Evolutionary conservation across 805 yeast species (phyloP), one percentile per base, ranked within the genome.

Genomic region (Yamadazyma akitaensis): DNA sequence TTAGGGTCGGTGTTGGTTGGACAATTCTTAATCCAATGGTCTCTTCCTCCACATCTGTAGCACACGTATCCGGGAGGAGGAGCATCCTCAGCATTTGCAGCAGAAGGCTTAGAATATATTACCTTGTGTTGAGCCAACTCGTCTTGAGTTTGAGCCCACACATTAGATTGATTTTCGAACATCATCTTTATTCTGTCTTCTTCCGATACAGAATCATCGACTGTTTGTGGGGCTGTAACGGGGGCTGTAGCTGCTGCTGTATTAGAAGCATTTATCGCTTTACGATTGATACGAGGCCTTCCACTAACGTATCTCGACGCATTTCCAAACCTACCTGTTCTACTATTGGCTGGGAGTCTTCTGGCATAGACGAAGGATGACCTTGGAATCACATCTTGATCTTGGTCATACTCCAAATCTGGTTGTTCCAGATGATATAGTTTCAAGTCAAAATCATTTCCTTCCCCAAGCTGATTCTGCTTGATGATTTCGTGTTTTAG

Each of bases 21-120:
- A 72, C 99, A 94, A 57, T 90, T 88, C 60, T 86, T 87, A 49
- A 94, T 92, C 90, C 96, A 92, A 64, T 94, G 99, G 50, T 78
- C 79, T 64, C 89, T 88, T 25, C 87, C 88, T 42, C 98, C 98
- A 71, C 99, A 94, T 61, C 97, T 76, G 63, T 94, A 92, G 64
- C 99, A 94, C 62, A 92, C 85, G 59, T 94, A 94, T 1, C 96
- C 96, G 6, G 96, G 92, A 1, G 99, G 99, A 9, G 97, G 97
- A 6, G 80, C 76, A 53, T 85, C 91, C 47, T 88, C 96, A 32
- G 60, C 65, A 10, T 60, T 42, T 2, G 53, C 50, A 53, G 73
- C 44, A 25, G 33, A 13, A 21, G 76, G 75, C 58, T 74, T 79
- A 49, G 72, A 73, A 60, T 80, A 83, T 2, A 91, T 81, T 13